Evolutionary conservation across 2,329 filamentous ascomycete genomes (phyloP), one percentile per base, ranked within the genome.

Genomic region (Dothideomycetes sp.): DNA sequence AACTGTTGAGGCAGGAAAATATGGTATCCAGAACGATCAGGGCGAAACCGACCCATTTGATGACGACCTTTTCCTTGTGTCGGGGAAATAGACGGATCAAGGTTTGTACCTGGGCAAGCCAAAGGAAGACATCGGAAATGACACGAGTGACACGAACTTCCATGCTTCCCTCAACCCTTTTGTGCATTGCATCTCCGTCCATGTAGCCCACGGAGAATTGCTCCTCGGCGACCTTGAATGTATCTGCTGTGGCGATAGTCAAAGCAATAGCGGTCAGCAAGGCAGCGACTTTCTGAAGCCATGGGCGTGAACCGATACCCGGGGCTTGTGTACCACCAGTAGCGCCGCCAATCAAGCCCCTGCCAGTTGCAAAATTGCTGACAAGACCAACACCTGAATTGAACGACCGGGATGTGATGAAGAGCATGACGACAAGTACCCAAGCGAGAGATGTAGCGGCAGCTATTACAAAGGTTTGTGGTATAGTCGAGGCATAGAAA

Each of bases 21-120:
- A 88, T 78, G 30, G 89, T 80, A 58, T 96, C 89, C 45, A 95
- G 73, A 0, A 86, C 76, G 54, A 98, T 95, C 43, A 98, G 74
- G 3, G 83, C 87, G 57, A 96, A 95, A 1, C 89, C 91, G 12
- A 89, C 86, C 89, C 89, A 98, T 65, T 96, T 96, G 65, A 98
- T 98, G 50, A 96, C 84, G 38, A 96, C 80, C 64, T 96, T 96
- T 64, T 98, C 91, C 55, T 93, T 84, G 56, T 96, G 89, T 23
- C 91, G 84, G 6, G 91, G 91, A 52, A 98, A 98, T 1, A 98
- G 71, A 39, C 91, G 82, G 52, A 96, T 96, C 44, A 98, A 65
- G 0, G 91, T 98, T 65, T 98, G 91, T 1, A 94, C 89, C 63
- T 98, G 91, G 1, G 91, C 91, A 27, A 98, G 77, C 89, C 91